Evolutionary conservation across 2,329 filamentous ascomycete species (phyloP).

Genomic region (Colletotrichum siamense): DNA sequence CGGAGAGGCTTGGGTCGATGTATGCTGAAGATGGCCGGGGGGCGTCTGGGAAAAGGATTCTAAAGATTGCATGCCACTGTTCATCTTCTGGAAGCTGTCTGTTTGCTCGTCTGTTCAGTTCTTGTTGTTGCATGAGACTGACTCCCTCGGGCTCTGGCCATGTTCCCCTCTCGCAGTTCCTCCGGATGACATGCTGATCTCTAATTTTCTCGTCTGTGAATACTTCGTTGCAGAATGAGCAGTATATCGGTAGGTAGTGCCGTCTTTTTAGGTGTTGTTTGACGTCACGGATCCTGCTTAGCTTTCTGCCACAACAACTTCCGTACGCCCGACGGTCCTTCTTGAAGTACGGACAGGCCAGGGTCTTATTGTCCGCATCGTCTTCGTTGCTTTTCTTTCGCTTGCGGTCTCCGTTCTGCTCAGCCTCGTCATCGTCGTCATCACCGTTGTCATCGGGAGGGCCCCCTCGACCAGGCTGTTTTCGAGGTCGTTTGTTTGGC

Average conservation of each 20-base stretch:
- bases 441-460: background rate
- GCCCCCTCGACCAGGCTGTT: background rate
- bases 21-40: slow-evolving; percentile 25
- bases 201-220: background rate
- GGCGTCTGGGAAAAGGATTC: slow-evolving; percentile 24
- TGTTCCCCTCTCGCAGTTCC: slow-evolving; percentile 2
- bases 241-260: background rate
- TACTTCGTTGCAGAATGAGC: background rate
- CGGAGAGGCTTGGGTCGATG: slow-evolving; percentile 8
- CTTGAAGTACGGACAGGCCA: slow-evolving; percentile 34
- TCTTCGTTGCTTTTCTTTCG: background rate
- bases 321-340: slow-evolving; percentile 26
- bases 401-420: background rate
- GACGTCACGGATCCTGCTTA: slow-evolving; percentile 29
- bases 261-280: slow-evolving; percentile 31
- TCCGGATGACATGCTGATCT: background rate
- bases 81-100: slow-evolving; percentile 23
- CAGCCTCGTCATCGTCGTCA: background rate
- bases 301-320: slow-evolving; percentile 26
- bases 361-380: background rate
- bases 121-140: slow-evolving; percentile 25
- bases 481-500: background rate
- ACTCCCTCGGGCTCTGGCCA: slow-evolving; percentile 24
- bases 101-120: slow-evolving; percentile 20
- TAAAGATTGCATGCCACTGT: slow-evolving; percentile 31